Evolutionary conservation across 1,284 basidiomycete genomes (phyloP).

Genomic region (Malassezia furfur): DNA sequence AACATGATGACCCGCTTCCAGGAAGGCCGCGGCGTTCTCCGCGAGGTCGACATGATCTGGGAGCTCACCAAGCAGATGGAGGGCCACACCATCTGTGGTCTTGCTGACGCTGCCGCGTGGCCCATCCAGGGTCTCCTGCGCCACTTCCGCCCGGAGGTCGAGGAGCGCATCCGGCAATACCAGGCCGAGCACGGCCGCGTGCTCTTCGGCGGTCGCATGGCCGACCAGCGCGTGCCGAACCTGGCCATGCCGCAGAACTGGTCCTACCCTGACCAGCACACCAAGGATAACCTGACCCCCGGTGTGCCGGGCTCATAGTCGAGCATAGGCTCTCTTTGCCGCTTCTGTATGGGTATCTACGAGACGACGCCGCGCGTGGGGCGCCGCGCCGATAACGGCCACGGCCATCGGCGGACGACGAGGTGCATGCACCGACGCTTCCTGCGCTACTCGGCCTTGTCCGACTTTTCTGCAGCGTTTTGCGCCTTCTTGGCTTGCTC

Average conservation of each 20-base stretch:
- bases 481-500: neutral
- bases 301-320: conserved; percentile 1
- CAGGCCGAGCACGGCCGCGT: conserved; percentile 71
- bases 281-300: conserved; percentile 11
- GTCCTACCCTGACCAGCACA: conserved; percentile 44
- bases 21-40: conserved; percentile 74
- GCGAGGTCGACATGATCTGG: conserved; percentile 82
- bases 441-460: neutral
- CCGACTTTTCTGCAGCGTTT: neutral
- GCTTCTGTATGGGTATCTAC: neutral
- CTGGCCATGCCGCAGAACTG: conserved; percentile 74
- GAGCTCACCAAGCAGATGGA: conserved; percentile 72
- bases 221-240: conserved; percentile 62
- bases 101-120: conserved; percentile 96
- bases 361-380: neutral
- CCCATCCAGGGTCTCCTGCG: conserved; percentile 90
- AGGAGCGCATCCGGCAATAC: conserved; percentile 72
- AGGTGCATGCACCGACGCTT: too few relatives aligned
- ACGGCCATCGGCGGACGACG: too few relatives aligned
- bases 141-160: conserved; percentile 72
- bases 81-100: conserved; percentile 73
- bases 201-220: conserved; percentile 74
- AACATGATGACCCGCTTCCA: conserved; percentile 55
- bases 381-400: too few relatives aligned
- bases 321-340: neutral